phyloP scores from a whole-genome alignment of 116 monocot species.

The Thalassia testudinum region DNA sequence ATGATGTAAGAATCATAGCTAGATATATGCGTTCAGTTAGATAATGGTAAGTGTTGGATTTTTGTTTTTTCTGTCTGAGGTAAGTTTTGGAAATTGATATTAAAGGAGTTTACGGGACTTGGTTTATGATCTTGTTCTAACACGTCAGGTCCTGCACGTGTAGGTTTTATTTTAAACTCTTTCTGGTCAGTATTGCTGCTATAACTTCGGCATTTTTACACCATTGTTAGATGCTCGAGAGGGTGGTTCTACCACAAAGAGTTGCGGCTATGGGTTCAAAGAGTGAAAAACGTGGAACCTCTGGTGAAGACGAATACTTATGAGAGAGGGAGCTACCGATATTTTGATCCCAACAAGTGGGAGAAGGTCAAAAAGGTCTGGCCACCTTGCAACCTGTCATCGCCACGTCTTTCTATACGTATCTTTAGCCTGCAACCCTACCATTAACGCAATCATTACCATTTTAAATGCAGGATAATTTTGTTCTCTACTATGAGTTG shows the following conservation, averaged over 20 bases:
- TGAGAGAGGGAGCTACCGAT: slow-evolving; percentile 59
- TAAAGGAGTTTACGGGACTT: too few relatives aligned
- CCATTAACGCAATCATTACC: neutral
- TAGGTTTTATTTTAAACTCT: too few relatives aligned
- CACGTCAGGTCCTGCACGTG: too few relatives aligned
- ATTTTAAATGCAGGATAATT: slow-evolving; percentile 49
- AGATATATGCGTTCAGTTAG: too few relatives aligned
- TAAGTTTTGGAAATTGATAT: too few relatives aligned
- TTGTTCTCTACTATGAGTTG: slow-evolving; percentile 50
- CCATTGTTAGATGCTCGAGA: slow-evolving; percentile 29
- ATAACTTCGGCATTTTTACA: too few relatives aligned
- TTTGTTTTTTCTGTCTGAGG: too few relatives aligned
- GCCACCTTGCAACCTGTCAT: neutral
- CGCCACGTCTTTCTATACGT: neutral
- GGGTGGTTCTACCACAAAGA: slow-evolving; percentile 81
- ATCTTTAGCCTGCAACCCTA: neutral
- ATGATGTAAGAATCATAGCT: too few relatives aligned
- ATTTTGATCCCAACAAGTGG: slow-evolving; percentile 62
- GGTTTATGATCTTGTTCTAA: too few relatives aligned
- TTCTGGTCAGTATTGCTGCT: too few relatives aligned
- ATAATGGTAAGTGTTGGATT: too few relatives aligned
- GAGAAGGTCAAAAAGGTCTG: slow-evolving; percentile 51
- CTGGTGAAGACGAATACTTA: slow-evolving; percentile 51
- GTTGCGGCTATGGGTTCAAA: slow-evolving; percentile 49
- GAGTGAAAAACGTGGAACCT: slow-evolving; percentile 43